These are phyloP conservation scores for Fusarium graminum DNA, from an alignment of 2,329 filamentous ascomycete genomes.

Conservation along the genomic window DNA sequence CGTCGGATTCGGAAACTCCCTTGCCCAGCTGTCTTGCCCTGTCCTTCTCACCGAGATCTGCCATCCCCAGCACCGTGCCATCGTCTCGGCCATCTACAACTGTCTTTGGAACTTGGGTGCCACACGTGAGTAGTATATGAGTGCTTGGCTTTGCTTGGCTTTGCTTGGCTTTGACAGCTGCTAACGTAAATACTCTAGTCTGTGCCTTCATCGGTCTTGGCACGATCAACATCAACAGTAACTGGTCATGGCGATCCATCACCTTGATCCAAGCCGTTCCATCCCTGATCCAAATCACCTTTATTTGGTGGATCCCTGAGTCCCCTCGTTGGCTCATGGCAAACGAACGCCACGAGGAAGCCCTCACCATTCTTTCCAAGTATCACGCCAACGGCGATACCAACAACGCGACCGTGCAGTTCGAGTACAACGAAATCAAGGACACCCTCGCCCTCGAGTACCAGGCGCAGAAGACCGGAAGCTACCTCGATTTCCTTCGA, in stretches of 20 bases:
- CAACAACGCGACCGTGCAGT: conserved; percentile 71
- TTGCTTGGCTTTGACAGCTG: background rate
- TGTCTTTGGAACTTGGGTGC: conserved; percentile 74
- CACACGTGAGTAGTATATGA: conserved; percentile 48
- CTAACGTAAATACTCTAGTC: conserved; percentile 45
- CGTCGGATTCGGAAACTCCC: conserved; percentile 74
- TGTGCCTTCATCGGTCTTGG: conserved; percentile 74
- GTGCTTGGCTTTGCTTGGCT: too few species aligned
- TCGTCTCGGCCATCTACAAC: conserved; percentile 75
- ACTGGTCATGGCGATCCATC: conserved; percentile 77
- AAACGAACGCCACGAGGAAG: conserved; percentile 73
- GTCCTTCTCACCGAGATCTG: conserved; percentile 75
- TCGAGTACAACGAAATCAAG: conserved; percentile 75
- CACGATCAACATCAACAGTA: conserved; percentile 66
- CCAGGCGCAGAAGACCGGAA: conserved; percentile 61
- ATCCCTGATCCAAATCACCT: conserved; percentile 71
- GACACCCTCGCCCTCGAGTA: conserved; percentile 62
- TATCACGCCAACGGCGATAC: conserved; percentile 73
- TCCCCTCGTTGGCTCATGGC: conserved; percentile 74
- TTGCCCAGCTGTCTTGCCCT: conserved; percentile 73
- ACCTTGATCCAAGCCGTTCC: conserved; percentile 73
- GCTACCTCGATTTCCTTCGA: conserved; percentile 71
- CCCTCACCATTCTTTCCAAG: conserved; percentile 70
- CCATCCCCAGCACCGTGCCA: conserved; percentile 76
- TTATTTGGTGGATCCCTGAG: conserved; percentile 76